Base-by-base conservation (phyloP, 345 rosid genomes). In the Arabidopsis suecica region DNA sequence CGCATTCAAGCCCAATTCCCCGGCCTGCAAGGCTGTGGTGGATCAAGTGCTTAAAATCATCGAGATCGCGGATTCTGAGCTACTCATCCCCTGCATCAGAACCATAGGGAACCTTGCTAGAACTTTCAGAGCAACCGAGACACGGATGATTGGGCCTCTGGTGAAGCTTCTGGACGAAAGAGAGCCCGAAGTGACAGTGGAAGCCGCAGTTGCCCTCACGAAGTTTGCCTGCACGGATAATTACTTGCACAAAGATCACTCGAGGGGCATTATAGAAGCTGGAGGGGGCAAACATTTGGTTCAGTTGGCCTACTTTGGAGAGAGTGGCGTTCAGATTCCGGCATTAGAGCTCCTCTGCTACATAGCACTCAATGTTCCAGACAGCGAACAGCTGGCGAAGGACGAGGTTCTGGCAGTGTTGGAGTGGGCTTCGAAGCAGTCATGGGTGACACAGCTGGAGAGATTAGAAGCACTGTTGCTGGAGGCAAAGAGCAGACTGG, bases 1-100 rank as follows among this genome's bases (percentile, higher is more conserved):
- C 0, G 97, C 98, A 25, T 94, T 94, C 87, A 94, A 91, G 80
- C 98, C 98, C 3, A 94, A 86, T 78, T 83, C 98, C 0, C 90
- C 87, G 10, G 96, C 98, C 25, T 89, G 97, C 83, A 91, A 91
- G 78, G 91, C 96, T 47, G 95, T 90, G 59, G 86, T 91, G 25
- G 95, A 91, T 74, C 97, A 94, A 73, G 73, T 91, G 66, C 76
- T 88, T 59, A 87, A 45, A 75, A 84, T 91, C 79, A 87, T 94
- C 5, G 91, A 90, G 48, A 73, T 73, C 7, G 95, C 84, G 1
- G 93, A 91, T 79, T 83, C 96, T 0, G 87, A 82, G 33, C 86
- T 94, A 25, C 89, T 91, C 13, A 80, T 91, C 47, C 97, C 98
- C 1, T 94, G 96, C 83, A 75, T 94, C 36, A 91, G 83, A 65